Percentiles rank a stretch among this genome's conserved stretches.
These are phyloP conservation scores for Paraurostyla sp. DNA, from an alignment of 73 alveolate species.

Conservation along the genomic window DNA sequence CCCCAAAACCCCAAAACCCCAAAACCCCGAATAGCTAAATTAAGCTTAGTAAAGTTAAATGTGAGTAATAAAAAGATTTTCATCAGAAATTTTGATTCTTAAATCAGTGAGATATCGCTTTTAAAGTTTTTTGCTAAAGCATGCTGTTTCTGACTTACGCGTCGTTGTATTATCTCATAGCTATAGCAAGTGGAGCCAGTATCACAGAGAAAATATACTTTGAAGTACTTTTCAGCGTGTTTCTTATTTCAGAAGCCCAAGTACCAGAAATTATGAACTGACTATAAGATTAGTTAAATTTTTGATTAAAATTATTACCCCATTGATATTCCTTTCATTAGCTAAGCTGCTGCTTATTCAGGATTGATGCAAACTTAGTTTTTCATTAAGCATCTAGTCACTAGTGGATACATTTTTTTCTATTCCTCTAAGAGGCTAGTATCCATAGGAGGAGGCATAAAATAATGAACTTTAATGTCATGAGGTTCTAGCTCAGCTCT, in stretches of 20 bases:
- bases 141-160: neutral
- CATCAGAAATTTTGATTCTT: too few species aligned
- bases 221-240: conserved; percentile 12
- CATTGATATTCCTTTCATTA: conserved; percentile 41
- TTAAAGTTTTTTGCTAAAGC: conserved; percentile 12
- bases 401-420: conserved; percentile 39
- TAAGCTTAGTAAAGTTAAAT: too few species aligned
- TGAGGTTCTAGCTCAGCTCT: conserved; percentile 55
- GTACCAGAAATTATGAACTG: conserved; percentile 16
- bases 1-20: too few species aligned
- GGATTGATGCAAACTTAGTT: neutral
- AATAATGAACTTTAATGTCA: conserved; percentile 53
- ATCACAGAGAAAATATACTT: conserved; percentile 5
- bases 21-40: too few species aligned
- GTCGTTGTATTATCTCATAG: conserved; percentile 2
- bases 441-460: conserved; percentile 49
- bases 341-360: conserved; percentile 19
- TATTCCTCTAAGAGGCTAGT: conserved; percentile 4
- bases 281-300: neutral
- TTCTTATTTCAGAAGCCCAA: conserved; percentile 9
- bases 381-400: conserved; percentile 46
- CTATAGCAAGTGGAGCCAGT: conserved; percentile 8
- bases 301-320: conserved; percentile 20
- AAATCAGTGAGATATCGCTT: neutral
- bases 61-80: too few species aligned